A percentile compares a stretch with the other conserved stretches of the same genome.
Evolutionary conservation across 768 basidiomycete species (phyloP).

Genomic region (Amanita pallidorosea): DNA sequence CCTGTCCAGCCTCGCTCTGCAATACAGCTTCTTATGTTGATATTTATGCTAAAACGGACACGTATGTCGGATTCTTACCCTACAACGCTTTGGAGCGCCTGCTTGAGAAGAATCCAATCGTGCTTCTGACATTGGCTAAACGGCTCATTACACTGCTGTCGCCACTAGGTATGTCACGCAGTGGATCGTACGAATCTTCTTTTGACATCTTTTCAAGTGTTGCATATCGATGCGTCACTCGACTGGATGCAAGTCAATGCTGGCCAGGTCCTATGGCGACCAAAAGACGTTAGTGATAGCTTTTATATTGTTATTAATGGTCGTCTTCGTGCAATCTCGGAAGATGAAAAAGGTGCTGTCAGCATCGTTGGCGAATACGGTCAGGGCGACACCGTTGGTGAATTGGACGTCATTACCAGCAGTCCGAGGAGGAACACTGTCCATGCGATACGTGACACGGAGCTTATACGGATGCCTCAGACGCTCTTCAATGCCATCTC

Average conservation of each 20-base stretch:
- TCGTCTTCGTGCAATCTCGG: slow-evolving; percentile 81
- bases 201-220: slow-evolving; percentile 28
- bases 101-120: slow-evolving; percentile 90
- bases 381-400: slow-evolving; percentile 94
- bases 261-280: slow-evolving; percentile 90
- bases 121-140: slow-evolving; percentile 90
- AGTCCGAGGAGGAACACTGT: slow-evolving; percentile 80
- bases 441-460: slow-evolving; percentile 96
- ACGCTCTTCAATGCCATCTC: slow-evolving; percentile 98
- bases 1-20: slow-evolving; percentile 65
- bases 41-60: slow-evolving; percentile 94
- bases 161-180: slow-evolving; percentile 58
- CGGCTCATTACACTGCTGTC: slow-evolving; percentile 92
- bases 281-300: slow-evolving; percentile 84
- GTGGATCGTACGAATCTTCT: background rate
- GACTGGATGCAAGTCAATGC: slow-evolving; percentile 99
- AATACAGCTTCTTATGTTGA: slow-evolving; percentile 93
- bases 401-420: slow-evolving; percentile 94
- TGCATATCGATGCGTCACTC: slow-evolving; percentile 93
- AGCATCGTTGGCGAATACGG: slow-evolving; percentile 89
- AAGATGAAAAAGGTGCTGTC: slow-evolving; percentile 66
- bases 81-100: slow-evolving; percentile 81
- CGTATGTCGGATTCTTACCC: slow-evolving; percentile 94
- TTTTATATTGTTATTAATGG: slow-evolving; percentile 99
- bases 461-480: slow-evolving; percentile 92